These are phyloP conservation scores for Paecilomyces formosus DNA, from an alignment of 2,329 filamentous ascomycete genomes.

Conservation along the genomic window DNA sequence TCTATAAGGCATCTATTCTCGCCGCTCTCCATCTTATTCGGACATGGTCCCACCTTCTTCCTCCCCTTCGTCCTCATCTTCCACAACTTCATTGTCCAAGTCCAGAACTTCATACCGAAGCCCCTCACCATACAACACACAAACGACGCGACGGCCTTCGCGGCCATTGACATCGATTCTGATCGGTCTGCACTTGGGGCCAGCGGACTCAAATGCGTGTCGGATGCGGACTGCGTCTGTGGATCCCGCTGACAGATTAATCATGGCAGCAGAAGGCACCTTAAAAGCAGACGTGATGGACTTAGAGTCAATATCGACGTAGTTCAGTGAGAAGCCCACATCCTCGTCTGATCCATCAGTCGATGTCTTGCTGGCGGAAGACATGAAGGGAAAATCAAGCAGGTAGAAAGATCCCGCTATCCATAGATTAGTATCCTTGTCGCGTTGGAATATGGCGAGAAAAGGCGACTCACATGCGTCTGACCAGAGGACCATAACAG, in stretches of 20 bases:
- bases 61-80: conserved; percentile 18
- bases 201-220: conserved; percentile 40
- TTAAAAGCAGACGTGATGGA: conserved; percentile 6
- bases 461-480: conserved; percentile 18
- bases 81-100: conserved; percentile 38
- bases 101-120: conserved; percentile 51
- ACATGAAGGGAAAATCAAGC: conserved; percentile 25
- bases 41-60: conserved; percentile 9
- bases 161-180: conserved; percentile 50
- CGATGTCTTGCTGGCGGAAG: conserved; percentile 3
- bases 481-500: conserved; percentile 53
- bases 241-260: conserved; percentile 14
- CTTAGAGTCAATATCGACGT: conserved; percentile 9
- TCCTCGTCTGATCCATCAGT: conserved; percentile 4
- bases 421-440: conserved; percentile 1
- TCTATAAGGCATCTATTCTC: neutral
- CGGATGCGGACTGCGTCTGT: conserved; percentile 22
- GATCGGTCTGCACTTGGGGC: conserved; percentile 40
- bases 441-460: neutral
- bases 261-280: conserved; percentile 6
- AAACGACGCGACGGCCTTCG: conserved; percentile 44
- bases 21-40: neutral
- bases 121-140: conserved; percentile 48
- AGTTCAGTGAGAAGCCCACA: conserved; percentile 11
- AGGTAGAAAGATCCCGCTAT: conserved; percentile 21